phyloP scores from a whole-genome alignment of 106 monocot genomes.

The Dactylorhiza incarnata region DNA sequence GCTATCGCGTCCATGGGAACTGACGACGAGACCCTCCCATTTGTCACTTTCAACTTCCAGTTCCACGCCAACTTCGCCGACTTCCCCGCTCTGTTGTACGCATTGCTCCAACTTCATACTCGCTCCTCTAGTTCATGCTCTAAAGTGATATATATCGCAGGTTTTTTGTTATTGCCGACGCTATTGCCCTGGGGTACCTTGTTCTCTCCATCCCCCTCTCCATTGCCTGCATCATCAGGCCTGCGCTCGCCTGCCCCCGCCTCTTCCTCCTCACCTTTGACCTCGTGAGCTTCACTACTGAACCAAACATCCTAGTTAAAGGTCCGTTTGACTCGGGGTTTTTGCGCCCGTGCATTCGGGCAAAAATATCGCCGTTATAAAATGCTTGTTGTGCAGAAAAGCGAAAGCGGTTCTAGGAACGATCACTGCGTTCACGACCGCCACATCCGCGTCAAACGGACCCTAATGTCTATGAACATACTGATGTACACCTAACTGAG shows the following conservation, averaged over 20 bases:
- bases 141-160: slow-evolving; percentile 4
- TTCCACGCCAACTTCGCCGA: slow-evolving; percentile 16
- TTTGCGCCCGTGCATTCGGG: too few species aligned
- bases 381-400: too few species aligned
- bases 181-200: slow-evolving; percentile 17
- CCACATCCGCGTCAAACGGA: too few species aligned
- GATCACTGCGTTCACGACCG: too few species aligned
- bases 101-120: background rate
- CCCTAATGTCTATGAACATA: too few species aligned
- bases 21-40: slow-evolving; percentile 19
- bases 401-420: too few species aligned
- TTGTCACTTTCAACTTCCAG: slow-evolving; percentile 15
- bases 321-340: too few species aligned
- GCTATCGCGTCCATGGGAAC: slow-evolving; percentile 15
- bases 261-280: slow-evolving; percentile 12
- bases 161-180: slow-evolving; percentile 19
- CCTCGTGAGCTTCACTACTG: slow-evolving; percentile 1
- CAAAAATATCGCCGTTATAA: too few species aligned
- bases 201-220: slow-evolving; percentile 16
- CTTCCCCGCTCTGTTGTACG: slow-evolving; percentile 3
- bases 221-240: background rate
- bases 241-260: background rate
- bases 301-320: background rate
- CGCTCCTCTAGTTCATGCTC: background rate
- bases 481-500: too few species aligned